phyloP scores from a whole-genome alignment of 345 rosid species.

The Euphorbia tirucalli region DNA sequence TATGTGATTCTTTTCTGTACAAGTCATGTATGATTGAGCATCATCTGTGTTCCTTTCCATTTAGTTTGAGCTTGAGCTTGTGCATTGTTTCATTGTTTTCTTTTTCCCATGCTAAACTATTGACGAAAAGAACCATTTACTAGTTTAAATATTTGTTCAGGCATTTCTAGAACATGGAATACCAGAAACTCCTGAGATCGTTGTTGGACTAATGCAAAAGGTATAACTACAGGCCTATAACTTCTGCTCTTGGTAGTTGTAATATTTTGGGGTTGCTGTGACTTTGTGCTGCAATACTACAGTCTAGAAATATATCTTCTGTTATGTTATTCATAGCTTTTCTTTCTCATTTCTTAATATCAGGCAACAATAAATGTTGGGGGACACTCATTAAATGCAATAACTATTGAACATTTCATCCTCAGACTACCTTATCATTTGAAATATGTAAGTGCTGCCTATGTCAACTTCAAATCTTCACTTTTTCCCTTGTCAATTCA shows the following conservation, averaged over 20 bases:
- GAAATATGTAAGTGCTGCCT: constrained; percentile 50
- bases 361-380: constrained; percentile 81
- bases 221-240: constrained; percentile 27
- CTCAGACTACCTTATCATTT: constrained; percentile 72
- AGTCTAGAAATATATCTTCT: neutral
- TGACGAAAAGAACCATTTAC: constrained; percentile 9
- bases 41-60: too few species aligned
- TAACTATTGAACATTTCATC: constrained; percentile 80
- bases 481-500: constrained; percentile 52
- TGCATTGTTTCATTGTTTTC: neutral
- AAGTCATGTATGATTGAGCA: too few species aligned
- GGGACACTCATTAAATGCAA: constrained; percentile 60
- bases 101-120: neutral
- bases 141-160: constrained; percentile 37
- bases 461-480: constrained; percentile 15
- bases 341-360: neutral
- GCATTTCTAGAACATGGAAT: constrained; percentile 75
- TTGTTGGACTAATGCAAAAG: constrained; percentile 64
- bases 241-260: neutral
- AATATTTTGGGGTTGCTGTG: too few species aligned
- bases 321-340: neutral
- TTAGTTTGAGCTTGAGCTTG: too few species aligned
- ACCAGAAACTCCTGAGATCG: constrained; percentile 59
- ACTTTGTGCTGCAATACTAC: neutral
- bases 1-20: constrained; percentile 34